A percentile compares a stretch with the other conserved stretches of the same genome.
phyloP scores from a whole-genome alignment of 2,329 filamentous ascomycete species.

The Cadophora luteo-olivacea region DNA sequence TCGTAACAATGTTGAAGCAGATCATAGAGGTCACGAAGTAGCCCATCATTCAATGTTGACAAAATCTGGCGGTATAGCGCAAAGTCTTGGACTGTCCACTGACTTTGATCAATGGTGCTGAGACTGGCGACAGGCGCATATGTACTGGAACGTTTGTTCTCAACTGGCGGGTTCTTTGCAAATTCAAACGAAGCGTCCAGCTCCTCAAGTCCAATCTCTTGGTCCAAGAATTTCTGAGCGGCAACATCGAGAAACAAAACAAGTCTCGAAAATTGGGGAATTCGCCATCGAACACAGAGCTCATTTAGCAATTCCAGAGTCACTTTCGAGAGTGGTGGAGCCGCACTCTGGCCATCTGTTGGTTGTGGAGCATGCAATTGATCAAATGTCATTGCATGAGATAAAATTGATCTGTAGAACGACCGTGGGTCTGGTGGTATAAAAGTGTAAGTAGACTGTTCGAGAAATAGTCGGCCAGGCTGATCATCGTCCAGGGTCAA shows the following conservation, averaged over 20 bases:
- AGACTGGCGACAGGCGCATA: slow-evolving; percentile 50
- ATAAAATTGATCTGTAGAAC: slow-evolving; percentile 83
- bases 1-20: slow-evolving; percentile 90
- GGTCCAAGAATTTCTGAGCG: slow-evolving; percentile 82
- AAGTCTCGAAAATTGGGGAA: slow-evolving; percentile 81
- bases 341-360: slow-evolving; percentile 50
- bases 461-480: slow-evolving; percentile 47
- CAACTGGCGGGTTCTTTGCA: slow-evolving; percentile 73
- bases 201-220: slow-evolving; percentile 80
- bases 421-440: slow-evolving; percentile 84
- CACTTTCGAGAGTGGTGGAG: slow-evolving; percentile 70
- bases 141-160: slow-evolving; percentile 57
- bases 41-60: slow-evolving; percentile 75
- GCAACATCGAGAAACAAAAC: slow-evolving; percentile 86
- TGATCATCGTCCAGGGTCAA: slow-evolving; percentile 42
- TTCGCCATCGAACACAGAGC: slow-evolving; percentile 84
- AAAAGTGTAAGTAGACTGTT: slow-evolving; percentile 80
- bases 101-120: slow-evolving; percentile 61
- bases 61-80: slow-evolving; percentile 78
- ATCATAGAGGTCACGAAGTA: slow-evolving; percentile 87
- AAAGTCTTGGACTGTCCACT: slow-evolving; percentile 74
- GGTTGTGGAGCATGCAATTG: slow-evolving; percentile 60
- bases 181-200: slow-evolving; percentile 84
- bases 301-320: slow-evolving; percentile 86
- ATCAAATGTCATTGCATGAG: slow-evolving; percentile 74